Evolutionary conservation across 768 basidiomycete genomes (phyloP), one percentile per base, ranked within the genome.

Genomic region (Phanerodontia chrysosporium): DNA sequence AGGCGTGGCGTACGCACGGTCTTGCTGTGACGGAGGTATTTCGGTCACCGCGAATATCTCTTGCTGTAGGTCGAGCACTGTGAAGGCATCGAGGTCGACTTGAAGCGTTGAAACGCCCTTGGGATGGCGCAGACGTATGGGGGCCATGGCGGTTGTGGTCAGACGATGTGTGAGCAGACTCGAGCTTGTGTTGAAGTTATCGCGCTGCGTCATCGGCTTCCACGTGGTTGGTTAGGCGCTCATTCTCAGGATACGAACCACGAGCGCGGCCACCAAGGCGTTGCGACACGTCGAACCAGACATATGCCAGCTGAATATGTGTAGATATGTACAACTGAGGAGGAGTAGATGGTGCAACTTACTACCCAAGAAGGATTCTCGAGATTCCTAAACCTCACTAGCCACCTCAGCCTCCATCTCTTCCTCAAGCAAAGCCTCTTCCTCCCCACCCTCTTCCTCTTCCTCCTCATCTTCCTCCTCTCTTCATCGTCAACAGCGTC

Each of bases 111-210:
- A 76, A 28, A 91, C 83, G 29, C 95, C 95, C 67, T 87, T 83
- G 14, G 95, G 90, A 72, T 95, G 89, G 60, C 95, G 83, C 2
- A 98, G 76, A 25, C 95, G 87, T 39, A 96, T 64, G 45, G 83
- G 81, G 8, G 84, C 81, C 90, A 92, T 91, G 14, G 46, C 22
- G 32, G 28, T 44, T 14, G 39, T 59, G 35, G 29, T 18, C 48
- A 29, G 45, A 22, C 25, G 28, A 35, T 22, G 24, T 24, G 18
- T n/a, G n/a, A n/a, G n/a, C n/a, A n/a, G n/a, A n/a, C n/a, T n/a
- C n/a, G n/a, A n/a, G n/a, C n/a, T n/a, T n/a, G n/a, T n/a, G n/a
- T n/a, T n/a, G n/a, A n/a, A n/a, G n/a, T 6, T 55, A 39, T 28
- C 16, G 52, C 39, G 24, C 21, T 48, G 42, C 55, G 55, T 56